These are phyloP conservation scores for Jackrogersella minutella DNA, from an alignment of 495 filamentous ascomycete genomes.

Conservation along the genomic window DNA sequence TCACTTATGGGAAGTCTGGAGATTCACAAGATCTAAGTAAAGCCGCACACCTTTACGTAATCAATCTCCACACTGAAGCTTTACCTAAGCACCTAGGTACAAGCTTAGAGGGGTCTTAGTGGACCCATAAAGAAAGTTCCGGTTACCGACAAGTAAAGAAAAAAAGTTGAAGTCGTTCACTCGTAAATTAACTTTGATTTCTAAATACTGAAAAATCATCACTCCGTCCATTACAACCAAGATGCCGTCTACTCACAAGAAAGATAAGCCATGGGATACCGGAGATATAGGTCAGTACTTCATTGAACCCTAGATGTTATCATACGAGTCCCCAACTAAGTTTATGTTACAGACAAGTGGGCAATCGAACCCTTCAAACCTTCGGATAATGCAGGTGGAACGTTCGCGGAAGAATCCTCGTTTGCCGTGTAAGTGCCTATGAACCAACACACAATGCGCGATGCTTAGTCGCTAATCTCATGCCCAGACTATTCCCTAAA, in stretches of 20 bases:
- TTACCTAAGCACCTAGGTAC: neutral
- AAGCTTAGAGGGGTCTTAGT: constrained; percentile 11
- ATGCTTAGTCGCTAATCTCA: neutral
- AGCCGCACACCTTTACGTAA: constrained; percentile 15
- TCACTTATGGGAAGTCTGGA: too few relatives aligned
- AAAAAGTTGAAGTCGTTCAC: constrained; percentile 33
- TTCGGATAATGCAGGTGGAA: constrained; percentile 83
- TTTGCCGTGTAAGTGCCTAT: constrained; percentile 36
- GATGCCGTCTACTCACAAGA: constrained; percentile 95
- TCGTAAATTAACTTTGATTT: neutral
- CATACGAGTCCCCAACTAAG: neutral
- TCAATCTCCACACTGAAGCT: neutral
- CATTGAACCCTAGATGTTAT: neutral
- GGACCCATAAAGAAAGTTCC: constrained; percentile 22
- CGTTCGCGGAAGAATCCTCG: constrained; percentile 88
- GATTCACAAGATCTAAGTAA: too few relatives aligned
- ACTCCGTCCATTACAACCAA: constrained; percentile 18
- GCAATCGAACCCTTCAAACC: constrained; percentile 87
- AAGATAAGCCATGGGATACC: constrained; percentile 97
- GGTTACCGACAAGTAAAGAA: constrained; percentile 29
- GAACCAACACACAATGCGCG: neutral
- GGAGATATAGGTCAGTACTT: constrained; percentile 70
- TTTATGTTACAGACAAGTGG: constrained; percentile 77
- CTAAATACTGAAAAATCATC: neutral
- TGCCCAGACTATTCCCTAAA: constrained; percentile 78